Conservation (phyloP, 345 rosid genomes). For the Anacardium occidentale region DNA sequence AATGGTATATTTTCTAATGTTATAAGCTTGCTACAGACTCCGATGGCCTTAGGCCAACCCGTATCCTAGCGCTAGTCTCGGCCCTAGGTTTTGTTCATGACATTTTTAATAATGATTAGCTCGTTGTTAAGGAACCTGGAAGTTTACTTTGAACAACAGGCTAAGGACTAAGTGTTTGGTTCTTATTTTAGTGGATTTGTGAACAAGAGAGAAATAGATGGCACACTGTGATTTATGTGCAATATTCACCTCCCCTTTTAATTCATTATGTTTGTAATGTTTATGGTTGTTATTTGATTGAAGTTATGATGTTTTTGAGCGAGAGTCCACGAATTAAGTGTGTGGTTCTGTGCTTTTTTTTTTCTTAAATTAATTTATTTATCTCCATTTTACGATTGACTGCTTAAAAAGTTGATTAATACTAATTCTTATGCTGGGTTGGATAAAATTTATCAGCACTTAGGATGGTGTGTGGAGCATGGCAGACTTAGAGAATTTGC, state of each 20-base stretch:
- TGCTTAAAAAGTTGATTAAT: neutral
- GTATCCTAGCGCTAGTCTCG: too few species aligned
- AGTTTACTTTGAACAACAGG: too few species aligned
- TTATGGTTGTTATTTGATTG: neutral
- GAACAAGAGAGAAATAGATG: neutral
- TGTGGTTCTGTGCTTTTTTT: neutral
- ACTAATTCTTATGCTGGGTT: slow-evolving; percentile 11
- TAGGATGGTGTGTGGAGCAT: slow-evolving; percentile 25
- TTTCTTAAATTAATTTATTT: neutral
- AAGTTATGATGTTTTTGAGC: neutral
- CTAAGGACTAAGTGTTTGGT: neutral
- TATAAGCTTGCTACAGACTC: too few species aligned
- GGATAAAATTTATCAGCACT: neutral
- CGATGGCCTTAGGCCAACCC: too few species aligned
- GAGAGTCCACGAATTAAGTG: too few species aligned
- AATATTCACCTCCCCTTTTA: too few species aligned
- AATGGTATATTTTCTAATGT: too few species aligned
- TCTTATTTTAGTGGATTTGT: neutral
- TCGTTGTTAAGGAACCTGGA: too few species aligned
- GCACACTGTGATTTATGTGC: neutral
- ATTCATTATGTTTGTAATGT: too few species aligned
- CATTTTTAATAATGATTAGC: too few species aligned
- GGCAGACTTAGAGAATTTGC: slow-evolving; percentile 92
- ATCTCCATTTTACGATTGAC: neutral
- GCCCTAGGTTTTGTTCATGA: too few species aligned